Evolutionary conservation across 305 asterid species (phyloP).

Genomic region (Fraxinus paxiana): DNA sequence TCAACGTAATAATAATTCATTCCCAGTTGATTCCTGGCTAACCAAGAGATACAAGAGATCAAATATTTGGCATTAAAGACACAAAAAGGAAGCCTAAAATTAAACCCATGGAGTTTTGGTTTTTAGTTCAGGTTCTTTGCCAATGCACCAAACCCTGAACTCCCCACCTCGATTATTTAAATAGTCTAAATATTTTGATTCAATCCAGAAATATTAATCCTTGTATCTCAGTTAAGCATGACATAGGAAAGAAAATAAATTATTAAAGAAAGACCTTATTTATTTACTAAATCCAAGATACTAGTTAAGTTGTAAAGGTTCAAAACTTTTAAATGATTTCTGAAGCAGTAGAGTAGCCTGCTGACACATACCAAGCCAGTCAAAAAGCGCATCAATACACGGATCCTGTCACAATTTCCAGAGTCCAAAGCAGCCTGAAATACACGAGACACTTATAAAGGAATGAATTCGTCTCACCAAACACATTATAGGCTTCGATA

Average conservation of each 20-base stretch:
- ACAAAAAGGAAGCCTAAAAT: not conserved
- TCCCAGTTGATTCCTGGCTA: not conserved
- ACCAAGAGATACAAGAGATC: conserved; percentile 3
- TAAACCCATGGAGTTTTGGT: not conserved
- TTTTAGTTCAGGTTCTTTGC: not conserved
- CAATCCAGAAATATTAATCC: conserved; percentile 8
- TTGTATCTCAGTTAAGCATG: not conserved
- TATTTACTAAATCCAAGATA: conserved; percentile 9
- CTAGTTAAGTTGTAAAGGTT: not conserved
- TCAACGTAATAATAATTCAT: not conserved
- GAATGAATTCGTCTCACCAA: conserved; percentile 3
- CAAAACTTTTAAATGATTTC: not conserved
- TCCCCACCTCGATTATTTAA: conserved; percentile 9
- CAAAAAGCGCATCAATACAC: conserved; percentile 79
- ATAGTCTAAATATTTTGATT: conserved; percentile 1
- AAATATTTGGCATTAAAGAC: conserved; percentile 6
- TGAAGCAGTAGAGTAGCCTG: conserved; percentile 10
- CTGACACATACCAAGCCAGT: conserved; percentile 70
- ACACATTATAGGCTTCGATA: not conserved
- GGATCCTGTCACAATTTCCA: conserved; percentile 68
- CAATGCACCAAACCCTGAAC: conserved; percentile 3
- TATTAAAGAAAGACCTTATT: conserved; percentile 5
- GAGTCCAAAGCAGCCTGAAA: conserved; percentile 63
- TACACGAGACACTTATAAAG: not conserved
- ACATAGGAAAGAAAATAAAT: not conserved